Evolutionary conservation across 768 basidiomycete genomes (phyloP).

Genomic region (Naganishia vaughanmartiniae): DNA sequence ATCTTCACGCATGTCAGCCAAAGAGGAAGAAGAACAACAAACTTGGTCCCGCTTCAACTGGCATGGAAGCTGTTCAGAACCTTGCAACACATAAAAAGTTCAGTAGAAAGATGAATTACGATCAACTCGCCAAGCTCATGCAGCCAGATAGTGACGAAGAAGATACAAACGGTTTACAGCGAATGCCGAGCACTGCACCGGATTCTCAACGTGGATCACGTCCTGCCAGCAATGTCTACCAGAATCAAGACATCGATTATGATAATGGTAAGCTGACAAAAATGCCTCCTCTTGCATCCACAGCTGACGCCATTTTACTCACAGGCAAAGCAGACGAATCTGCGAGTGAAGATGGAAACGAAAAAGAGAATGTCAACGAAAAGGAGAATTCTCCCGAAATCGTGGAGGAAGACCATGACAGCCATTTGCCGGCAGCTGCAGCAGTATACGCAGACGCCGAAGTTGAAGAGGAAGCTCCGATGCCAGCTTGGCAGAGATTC

Average conservation of each 20-base stretch:
- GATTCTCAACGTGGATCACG: neutral
- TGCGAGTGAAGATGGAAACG: constrained; percentile 1
- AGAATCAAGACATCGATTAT: neutral
- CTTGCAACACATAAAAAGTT: constrained; percentile 27
- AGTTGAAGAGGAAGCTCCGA: constrained; percentile 14
- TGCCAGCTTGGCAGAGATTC: constrained; percentile 11
- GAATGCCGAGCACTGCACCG: constrained; percentile 9
- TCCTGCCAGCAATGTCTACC: neutral
- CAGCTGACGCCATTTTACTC: neutral
- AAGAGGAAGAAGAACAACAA: constrained; percentile 27
- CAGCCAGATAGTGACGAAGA: constrained; percentile 19
- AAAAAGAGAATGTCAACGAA: constrained; percentile 19
- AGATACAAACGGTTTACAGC: neutral
- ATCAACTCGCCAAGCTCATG: constrained; percentile 17
- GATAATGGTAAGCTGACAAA: constrained; percentile 21
- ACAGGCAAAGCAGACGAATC: neutral
- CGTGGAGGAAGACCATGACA: constrained; percentile 22
- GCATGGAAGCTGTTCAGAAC: constrained; percentile 23
- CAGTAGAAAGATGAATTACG: constrained; percentile 33
- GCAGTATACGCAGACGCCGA: neutral
- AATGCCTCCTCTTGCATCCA: neutral
- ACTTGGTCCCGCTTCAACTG: constrained; percentile 12
- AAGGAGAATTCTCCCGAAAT: constrained; percentile 15
- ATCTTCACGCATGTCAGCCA: neutral
- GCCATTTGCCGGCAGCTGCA: neutral